Evolutionary conservation across 2,329 filamentous ascomycete species (phyloP).

Genomic region (Coniochaeta pulveracea): DNA sequence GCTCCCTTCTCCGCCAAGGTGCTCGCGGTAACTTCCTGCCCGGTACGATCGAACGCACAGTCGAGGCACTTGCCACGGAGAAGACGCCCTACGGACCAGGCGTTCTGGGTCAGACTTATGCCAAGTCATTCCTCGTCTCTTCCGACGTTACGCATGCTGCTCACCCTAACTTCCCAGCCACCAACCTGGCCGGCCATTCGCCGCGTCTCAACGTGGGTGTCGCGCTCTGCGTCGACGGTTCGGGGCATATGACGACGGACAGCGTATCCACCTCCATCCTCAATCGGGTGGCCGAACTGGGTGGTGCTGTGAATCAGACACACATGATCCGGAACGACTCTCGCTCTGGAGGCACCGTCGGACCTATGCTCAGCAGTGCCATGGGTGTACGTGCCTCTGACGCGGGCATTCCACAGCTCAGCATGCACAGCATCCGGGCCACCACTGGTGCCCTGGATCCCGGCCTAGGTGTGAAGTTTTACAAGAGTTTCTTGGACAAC

Average conservation of each 20-base stretch:
- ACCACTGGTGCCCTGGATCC: slow-evolving; percentile 81
- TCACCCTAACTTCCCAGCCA: slow-evolving; percentile 82
- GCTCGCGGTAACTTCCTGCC: slow-evolving; percentile 84
- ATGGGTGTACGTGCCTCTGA: slow-evolving; percentile 79
- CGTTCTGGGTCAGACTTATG: slow-evolving; percentile 70
- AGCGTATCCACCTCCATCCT: slow-evolving; percentile 74
- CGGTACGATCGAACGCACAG: slow-evolving; percentile 66
- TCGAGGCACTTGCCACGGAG: slow-evolving; percentile 52
- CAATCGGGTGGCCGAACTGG: slow-evolving; percentile 64
- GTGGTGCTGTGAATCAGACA: slow-evolving; percentile 61
- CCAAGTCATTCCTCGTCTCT: slow-evolving; percentile 83
- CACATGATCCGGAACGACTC: slow-evolving; percentile 96
- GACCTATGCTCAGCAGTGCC: slow-evolving; percentile 71
- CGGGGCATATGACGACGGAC: slow-evolving; percentile 95
- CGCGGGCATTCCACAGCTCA: slow-evolving; percentile 80
- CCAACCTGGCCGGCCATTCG: slow-evolving; percentile 76
- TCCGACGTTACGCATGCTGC: slow-evolving; percentile 91
- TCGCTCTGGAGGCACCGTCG: slow-evolving; percentile 85
- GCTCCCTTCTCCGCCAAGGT: slow-evolving; percentile 80
- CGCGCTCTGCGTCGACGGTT: slow-evolving; percentile 68
- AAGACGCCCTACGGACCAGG: slow-evolving; percentile 39
- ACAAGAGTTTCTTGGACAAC: slow-evolving; percentile 78
- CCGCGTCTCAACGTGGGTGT: slow-evolving; percentile 85
- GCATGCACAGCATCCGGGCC: slow-evolving; percentile 87
- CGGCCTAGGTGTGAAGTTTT: slow-evolving; percentile 76